Evolutionary conservation across 345 rosid genomes (phyloP), one percentile per base, ranked within the genome.

Genomic region (Laguncularia racemosa): DNA sequence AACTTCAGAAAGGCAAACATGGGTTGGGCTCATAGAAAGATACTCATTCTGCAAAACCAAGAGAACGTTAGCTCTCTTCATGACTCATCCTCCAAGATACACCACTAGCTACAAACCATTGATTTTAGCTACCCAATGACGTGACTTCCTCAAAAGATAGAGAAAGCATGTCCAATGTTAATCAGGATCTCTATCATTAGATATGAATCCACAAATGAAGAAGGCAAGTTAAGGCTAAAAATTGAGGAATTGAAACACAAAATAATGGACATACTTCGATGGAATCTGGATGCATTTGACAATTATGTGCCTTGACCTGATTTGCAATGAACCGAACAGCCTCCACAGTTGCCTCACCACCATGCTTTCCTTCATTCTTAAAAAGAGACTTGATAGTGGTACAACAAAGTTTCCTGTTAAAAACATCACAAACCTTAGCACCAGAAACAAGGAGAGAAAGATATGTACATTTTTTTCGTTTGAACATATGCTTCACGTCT

Each of bases 231-330:
- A 33, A 33, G 7, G 40, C 40, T 9, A 33, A 33, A 33, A 33
- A 4, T 10, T 1, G 7, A 33, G 40, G 40, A 4, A 9, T 33
- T 33, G 40, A 9, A 33, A n/a, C 28, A 43, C 1, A 16, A 51
- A 19, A 28, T 7, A 44, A 6, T 40, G 19, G 55, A 57, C 59
- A 57, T 76, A 87, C 97, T 89, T 79, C 95, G 46, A 90, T 60
- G 61, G 89, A 72, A 68, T 85, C 88, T 44, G 97, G 95, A 81
- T 87, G 99, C 84, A 89, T 72, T 57, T 85, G 97, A 58, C 97
- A 93, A 74, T 84, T 65, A 62, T 73, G 69, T 56, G 71, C 72
- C 73, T 90, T 93, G 55, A 93, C 97, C 58, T 72, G 83, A 64
- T 74, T 72, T 66, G 99, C 97, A 67, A 93, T 90, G 71, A 85